These are phyloP conservation scores for Hymenoscyphus linearis DNA, from an alignment of 2,329 filamentous ascomycete species.

Conservation along the genomic window DNA sequence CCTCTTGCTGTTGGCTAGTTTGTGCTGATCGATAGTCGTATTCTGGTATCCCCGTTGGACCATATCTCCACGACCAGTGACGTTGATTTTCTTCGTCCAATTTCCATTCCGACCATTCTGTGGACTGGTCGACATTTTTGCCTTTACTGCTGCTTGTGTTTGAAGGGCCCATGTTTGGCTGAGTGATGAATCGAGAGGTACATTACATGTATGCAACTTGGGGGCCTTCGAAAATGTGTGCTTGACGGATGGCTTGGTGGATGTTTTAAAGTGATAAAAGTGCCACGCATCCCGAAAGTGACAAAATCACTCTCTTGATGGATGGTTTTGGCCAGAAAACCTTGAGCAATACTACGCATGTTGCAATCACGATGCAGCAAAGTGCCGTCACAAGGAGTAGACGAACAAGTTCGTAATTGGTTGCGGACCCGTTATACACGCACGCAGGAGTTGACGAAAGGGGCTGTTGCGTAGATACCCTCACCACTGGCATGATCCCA, in stretches of 20 bases:
- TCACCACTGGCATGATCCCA: not conserved
- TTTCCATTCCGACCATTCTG: conserved; percentile 12
- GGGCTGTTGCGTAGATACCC: not conserved
- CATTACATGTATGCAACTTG: not conserved
- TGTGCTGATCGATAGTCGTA: conserved; percentile 5
- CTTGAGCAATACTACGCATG: not conserved
- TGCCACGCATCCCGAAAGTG: not conserved
- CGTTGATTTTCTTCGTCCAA: conserved; percentile 12
- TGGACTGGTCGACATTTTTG: conserved; percentile 11
- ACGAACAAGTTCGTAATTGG: not conserved
- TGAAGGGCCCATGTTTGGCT: conserved; percentile 9
- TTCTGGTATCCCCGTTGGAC: conserved; percentile 1
- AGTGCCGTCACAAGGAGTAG: not conserved
- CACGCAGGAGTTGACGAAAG: not conserved
- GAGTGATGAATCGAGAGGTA: not conserved
- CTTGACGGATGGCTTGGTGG: not conserved
- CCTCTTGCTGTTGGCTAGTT: conserved; percentile 6
- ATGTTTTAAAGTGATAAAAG: not conserved
- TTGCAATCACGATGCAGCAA: not conserved
- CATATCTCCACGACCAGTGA: conserved; percentile 7
- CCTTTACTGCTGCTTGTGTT: conserved; percentile 12
- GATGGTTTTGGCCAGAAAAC: not conserved
- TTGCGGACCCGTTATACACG: not conserved
- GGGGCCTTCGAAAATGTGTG: not conserved
- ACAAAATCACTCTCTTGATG: not conserved